Conservation (phyloP, 306 rosid species). For the Cucumis hystrix region DNA sequence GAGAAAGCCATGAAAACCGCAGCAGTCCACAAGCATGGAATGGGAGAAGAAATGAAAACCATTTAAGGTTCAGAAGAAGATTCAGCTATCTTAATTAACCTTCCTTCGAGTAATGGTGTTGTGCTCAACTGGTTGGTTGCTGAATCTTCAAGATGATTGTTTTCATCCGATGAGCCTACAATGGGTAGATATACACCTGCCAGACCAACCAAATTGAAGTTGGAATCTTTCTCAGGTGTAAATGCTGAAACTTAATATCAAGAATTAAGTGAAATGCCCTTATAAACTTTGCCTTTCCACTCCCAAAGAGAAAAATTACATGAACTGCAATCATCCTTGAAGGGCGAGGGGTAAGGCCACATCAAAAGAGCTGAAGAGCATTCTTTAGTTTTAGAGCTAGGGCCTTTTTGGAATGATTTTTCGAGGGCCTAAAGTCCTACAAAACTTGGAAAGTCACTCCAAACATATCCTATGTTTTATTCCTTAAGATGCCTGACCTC, state of each 20-base stretch:
- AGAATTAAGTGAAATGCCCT: background rate
- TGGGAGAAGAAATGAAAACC: background rate
- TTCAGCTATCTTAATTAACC: conserved; percentile 17
- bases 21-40: background rate
- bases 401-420: too few species aligned
- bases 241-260: background rate
- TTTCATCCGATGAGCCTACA: conserved; percentile 53
- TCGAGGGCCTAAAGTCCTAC: too few species aligned
- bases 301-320: background rate
- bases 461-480: too few species aligned
- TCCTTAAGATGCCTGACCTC: too few species aligned
- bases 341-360: background rate
- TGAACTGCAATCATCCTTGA: background rate
- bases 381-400: background rate
- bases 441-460: too few species aligned
- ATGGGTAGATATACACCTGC: conserved; percentile 55
- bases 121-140: conserved; percentile 24
- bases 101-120: conserved; percentile 40
- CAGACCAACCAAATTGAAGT: background rate
- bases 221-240: background rate
- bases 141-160: conserved; percentile 14
- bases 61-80: conserved; percentile 20
- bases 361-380: background rate
- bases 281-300: background rate
- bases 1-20: background rate